phyloP scores from a whole-genome alignment of 2,329 filamentous ascomycete species.

The Cladosporium sp. region DNA sequence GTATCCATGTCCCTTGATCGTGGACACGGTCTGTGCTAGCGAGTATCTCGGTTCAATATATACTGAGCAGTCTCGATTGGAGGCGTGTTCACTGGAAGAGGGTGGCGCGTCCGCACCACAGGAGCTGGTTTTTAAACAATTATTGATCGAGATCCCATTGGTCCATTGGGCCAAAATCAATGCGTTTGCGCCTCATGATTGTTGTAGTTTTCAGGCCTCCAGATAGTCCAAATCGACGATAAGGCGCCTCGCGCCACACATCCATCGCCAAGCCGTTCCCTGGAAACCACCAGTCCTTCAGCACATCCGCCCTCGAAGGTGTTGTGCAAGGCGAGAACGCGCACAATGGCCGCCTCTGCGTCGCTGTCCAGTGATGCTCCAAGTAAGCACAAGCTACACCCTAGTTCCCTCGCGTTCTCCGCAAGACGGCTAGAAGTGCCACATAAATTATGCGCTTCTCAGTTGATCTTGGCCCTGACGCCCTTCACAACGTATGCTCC shows the following conservation, averaged over 20 bases:
- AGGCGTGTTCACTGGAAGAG: not conserved
- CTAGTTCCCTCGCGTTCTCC: not conserved
- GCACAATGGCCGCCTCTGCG: not conserved
- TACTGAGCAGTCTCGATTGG: not conserved
- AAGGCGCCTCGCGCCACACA: not conserved
- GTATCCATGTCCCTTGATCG: not conserved
- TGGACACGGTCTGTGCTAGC: not conserved
- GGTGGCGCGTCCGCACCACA: not conserved
- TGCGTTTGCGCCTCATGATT: not conserved
- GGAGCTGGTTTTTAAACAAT: not conserved
- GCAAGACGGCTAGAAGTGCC: not conserved
- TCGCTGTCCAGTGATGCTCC: not conserved
- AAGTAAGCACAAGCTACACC: not conserved
- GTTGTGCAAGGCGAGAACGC: not conserved
- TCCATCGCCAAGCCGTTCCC: not conserved
- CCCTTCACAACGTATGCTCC: constrained; percentile 53
- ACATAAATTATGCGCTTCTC: constrained; percentile 1
- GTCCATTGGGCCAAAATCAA: not conserved
- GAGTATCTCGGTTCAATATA: not conserved
- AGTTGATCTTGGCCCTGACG: constrained; percentile 46
- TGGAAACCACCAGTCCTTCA: not conserved
- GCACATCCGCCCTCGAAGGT: not conserved
- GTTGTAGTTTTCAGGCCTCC: not conserved
- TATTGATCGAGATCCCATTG: not conserved
- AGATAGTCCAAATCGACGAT: not conserved